Percentiles rank a stretch among this genome's conserved stretches.
These are phyloP conservation scores for Phialemonium atrogriseum DNA, from an alignment of 2,329 filamentous ascomycete species.

Conservation along the genomic window DNA sequence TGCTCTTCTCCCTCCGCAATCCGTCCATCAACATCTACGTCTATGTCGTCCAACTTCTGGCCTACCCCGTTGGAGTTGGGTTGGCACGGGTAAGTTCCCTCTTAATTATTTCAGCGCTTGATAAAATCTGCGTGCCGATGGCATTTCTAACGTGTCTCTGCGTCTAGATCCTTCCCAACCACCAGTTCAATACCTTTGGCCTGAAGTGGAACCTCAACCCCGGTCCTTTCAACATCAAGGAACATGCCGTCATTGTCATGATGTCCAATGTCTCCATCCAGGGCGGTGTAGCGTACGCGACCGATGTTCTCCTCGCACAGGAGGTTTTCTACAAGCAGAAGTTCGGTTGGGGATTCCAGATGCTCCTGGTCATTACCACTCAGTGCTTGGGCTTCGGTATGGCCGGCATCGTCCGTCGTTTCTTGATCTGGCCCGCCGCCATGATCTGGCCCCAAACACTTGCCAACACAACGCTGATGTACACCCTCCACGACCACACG, in stretches of 20 bases:
- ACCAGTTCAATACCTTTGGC: slow-evolving; percentile 22
- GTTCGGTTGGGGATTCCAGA: slow-evolving; percentile 47
- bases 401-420: slow-evolving; percentile 47
- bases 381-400: slow-evolving; percentile 54
- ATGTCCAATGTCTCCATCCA: slow-evolving; percentile 28
- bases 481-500: slow-evolving; percentile 51
- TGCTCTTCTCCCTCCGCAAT: slow-evolving; percentile 40
- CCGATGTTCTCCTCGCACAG: slow-evolving; percentile 30
- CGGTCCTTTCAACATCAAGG: slow-evolving; percentile 35
- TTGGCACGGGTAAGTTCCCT: slow-evolving; percentile 12
- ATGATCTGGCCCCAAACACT: slow-evolving; percentile 56
- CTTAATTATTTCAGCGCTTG: slow-evolving; percentile 10
- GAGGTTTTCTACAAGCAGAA: slow-evolving; percentile 41
- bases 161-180: slow-evolving; percentile 22
- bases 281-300: slow-evolving; percentile 23
- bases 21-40: slow-evolving; percentile 43
- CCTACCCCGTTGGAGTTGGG: slow-evolving; percentile 30
- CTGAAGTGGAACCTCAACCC: slow-evolving; percentile 26
- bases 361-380: slow-evolving; percentile 48
- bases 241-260: slow-evolving; percentile 41
- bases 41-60: slow-evolving; percentile 46
- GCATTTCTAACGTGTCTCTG: slow-evolving; percentile 16
- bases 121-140: background rate
- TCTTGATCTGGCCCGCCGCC: slow-evolving; percentile 47
- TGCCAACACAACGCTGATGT: slow-evolving; percentile 51